Percentiles rank a stretch among this genome's conserved stretches.
phyloP scores from a whole-genome alignment of 257 asterid genomes.

The Asclepias syriaca region DNA sequence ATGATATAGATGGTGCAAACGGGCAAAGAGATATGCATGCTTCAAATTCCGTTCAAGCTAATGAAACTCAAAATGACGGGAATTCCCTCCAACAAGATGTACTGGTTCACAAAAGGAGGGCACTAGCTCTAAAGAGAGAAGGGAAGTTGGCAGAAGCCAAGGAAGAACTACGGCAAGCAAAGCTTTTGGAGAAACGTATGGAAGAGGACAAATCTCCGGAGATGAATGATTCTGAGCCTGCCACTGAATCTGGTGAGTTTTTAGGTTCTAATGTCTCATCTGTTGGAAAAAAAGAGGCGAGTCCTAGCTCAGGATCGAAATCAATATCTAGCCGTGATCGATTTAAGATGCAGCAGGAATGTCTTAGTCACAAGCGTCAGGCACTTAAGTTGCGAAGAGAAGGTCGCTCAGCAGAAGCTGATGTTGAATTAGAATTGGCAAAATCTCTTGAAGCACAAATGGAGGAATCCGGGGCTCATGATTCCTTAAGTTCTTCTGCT shows the following conservation, averaged over 20 bases:
- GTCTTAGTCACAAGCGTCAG: slow-evolving; percentile 76
- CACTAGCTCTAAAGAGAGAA: slow-evolving; percentile 76
- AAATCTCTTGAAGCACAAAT: slow-evolving; percentile 68
- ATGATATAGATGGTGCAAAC: slow-evolving; percentile 23
- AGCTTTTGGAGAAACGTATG: slow-evolving; percentile 59
- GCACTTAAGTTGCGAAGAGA: slow-evolving; percentile 83
- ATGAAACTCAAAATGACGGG: slow-evolving; percentile 30
- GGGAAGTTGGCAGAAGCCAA: slow-evolving; percentile 90
- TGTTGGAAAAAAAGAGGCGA: slow-evolving; percentile 39
- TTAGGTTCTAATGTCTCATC: slow-evolving; percentile 35
- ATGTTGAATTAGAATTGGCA: slow-evolving; percentile 66
- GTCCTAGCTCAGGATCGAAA: slow-evolving; percentile 52
- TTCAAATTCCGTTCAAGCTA: slow-evolving; percentile 22
- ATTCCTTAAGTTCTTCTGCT: slow-evolving; percentile 23
- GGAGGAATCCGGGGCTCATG: slow-evolving; percentile 46
- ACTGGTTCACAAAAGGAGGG: slow-evolving; percentile 72
- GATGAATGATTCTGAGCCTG: slow-evolving; percentile 26
- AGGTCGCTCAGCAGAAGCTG: slow-evolving; percentile 80
- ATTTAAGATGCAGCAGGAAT: slow-evolving; percentile 75
- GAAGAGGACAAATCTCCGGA: slow-evolving; percentile 40
- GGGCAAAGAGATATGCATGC: slow-evolving; percentile 28
- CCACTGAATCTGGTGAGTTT: slow-evolving; percentile 29
- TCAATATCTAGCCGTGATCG: slow-evolving; percentile 68
- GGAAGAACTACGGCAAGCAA: slow-evolving; percentile 86
- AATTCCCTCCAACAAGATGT: slow-evolving; percentile 52